A percentile compares a stretch with the other conserved stretches of the same genome.
These are phyloP conservation scores for Musa schizocarpa DNA, from an alignment of 176 grass and related monocot genomes.

Conservation along the genomic window DNA sequence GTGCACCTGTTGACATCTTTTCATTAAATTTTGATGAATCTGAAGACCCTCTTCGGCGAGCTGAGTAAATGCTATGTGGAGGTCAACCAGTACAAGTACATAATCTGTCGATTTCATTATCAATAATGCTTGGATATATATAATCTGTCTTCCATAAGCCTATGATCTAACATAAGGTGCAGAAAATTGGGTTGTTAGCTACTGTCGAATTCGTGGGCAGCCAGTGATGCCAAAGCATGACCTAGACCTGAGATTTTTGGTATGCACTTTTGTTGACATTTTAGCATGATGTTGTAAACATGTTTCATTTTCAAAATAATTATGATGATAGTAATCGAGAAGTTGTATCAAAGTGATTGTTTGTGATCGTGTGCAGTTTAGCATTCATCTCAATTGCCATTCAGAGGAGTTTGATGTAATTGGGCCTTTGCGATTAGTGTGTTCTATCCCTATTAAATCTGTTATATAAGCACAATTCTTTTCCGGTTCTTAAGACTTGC, in stretches of 20 bases:
- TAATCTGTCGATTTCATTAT: neutral
- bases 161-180: neutral
- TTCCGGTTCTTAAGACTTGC: no score
- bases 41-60: neutral
- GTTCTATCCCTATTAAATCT: no score
- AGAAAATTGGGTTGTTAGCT: neutral
- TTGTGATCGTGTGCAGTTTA: neutral
- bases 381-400: neutral
- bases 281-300: no score
- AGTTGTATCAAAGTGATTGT: neutral
- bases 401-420: neutral
- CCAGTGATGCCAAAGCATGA: no score
- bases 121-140: neutral
- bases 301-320: neutral
- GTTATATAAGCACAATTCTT: no score
- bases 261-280: no score
- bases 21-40: slow-evolving; percentile 7
- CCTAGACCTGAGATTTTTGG: no score
- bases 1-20: slow-evolving; percentile 1
- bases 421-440: no score
- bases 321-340: neutral
- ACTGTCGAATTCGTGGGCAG: neutral
- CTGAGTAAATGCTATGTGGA: neutral
- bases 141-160: neutral
- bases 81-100: neutral